Conservation (phyloP, 2,329 filamentous ascomycete species). For the Aspergillus japonicus region DNA sequence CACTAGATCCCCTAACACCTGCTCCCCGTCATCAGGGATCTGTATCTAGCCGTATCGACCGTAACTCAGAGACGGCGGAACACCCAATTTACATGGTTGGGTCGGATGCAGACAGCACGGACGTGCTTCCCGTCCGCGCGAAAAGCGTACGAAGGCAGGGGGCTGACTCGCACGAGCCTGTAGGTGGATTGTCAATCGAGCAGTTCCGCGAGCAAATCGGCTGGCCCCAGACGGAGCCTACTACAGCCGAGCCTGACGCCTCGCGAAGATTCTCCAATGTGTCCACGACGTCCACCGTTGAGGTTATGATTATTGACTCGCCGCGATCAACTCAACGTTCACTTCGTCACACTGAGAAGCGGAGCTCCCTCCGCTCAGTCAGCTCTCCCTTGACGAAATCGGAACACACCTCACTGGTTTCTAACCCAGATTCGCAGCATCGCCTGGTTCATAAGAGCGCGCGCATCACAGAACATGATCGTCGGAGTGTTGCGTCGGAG, state of each 20-base stretch:
- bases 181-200: constrained; percentile 44
- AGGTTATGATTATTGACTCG: constrained; percentile 55
- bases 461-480: constrained; percentile 50
- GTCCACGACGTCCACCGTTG: constrained; percentile 56
- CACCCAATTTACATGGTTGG: constrained; percentile 1
- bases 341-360: constrained; percentile 56
- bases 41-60: constrained; percentile 4
- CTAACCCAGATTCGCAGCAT: constrained; percentile 46
- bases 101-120: constrained; percentile 19
- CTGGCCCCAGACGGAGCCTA: constrained; percentile 44
- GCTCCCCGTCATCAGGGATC: constrained; percentile 7
- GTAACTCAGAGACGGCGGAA: constrained; percentile 3
- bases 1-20: neutral
- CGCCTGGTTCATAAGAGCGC: constrained; percentile 52
- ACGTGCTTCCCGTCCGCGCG: constrained; percentile 26
- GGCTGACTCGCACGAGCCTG: constrained; percentile 26
- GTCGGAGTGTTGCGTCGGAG: constrained; percentile 45
- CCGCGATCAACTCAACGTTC: constrained; percentile 47
- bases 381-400: constrained; percentile 47
- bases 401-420: constrained; percentile 46
- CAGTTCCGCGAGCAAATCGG: constrained; percentile 51
- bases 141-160: constrained; percentile 36
- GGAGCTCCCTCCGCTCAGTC: constrained; percentile 51
- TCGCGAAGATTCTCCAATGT: constrained; percentile 48
- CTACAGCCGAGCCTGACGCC: constrained; percentile 29